Base-by-base conservation (phyloP, 768 basidiomycete species). In the Termitomyces sp. region DNA sequence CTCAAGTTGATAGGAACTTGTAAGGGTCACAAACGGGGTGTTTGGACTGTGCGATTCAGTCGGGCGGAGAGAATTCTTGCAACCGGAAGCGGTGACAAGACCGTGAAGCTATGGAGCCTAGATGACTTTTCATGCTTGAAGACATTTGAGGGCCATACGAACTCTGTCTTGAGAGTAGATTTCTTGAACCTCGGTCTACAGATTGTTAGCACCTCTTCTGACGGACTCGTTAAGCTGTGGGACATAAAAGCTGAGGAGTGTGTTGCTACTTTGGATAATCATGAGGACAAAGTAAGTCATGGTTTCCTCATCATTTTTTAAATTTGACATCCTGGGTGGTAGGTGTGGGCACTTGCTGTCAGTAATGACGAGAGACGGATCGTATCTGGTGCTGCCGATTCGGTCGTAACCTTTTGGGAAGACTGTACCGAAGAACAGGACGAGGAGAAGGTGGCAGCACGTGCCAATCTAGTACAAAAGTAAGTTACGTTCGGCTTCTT, bases 131-230 rank as follows among this genome's bases (percentile, higher is more conserved):
- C 91, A 26, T 99, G 97, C 70, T 69, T 98, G 60, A 86, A 94
- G 81, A 98, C 97, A 22, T 95, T 98, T 65, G 97, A 99, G 74
- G 97, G 97, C 0, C 97, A 99, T 71, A 93, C 94, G 8, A 98
- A 98, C 72, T 97, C 97, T 13, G 94, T 99, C 33, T 74, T 99
- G 53, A 78, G 95, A 52, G 92, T 98, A 32, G 93, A 95, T 67
- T 98, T 97, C 71, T 68, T 98, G 44, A 90, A 89, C 64, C 69
- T 76, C 44, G 95, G 89, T 18, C 79, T 83, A 79, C 95, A 97
- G 74, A 76, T 99, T 40, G 88, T 94, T 47, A 96, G 92, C 59
- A 79, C 92, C 16, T 93, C 91, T 10, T 93, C 95, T 16, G 97
- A 99, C 70, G 97, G 97, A 34, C 74, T 99, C 43, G 91, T 98